These are phyloP conservation scores for Fusarium dimerum DNA, from an alignment of 2,329 filamentous ascomycete genomes.

Conservation along the genomic window DNA sequence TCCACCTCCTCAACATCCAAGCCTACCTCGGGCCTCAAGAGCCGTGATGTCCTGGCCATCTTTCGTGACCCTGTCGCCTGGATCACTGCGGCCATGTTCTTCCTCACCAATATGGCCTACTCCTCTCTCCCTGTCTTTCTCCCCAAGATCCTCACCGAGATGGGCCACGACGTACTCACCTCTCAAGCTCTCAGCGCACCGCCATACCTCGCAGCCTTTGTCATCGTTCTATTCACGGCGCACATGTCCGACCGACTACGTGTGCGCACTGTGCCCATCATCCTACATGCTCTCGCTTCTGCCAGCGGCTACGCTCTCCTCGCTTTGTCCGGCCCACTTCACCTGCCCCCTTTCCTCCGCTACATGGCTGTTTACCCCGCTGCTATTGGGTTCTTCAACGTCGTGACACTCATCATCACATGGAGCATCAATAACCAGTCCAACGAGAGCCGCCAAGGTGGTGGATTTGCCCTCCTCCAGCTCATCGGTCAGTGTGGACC, in stretches of 20 bases:
- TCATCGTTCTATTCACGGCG: constrained; percentile 70
- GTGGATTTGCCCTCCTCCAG: constrained; percentile 79
- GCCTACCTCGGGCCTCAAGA: constrained; percentile 45
- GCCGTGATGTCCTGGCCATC: constrained; percentile 55
- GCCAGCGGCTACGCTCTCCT: constrained; percentile 61
- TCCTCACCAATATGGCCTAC: constrained; percentile 86
- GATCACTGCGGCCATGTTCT: constrained; percentile 80
- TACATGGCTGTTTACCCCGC: constrained; percentile 81
- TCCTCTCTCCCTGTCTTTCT: constrained; percentile 85
- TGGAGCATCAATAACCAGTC: constrained; percentile 89
- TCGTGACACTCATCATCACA: constrained; percentile 80
- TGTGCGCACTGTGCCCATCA: constrained; percentile 65
- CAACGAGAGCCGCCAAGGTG: constrained; percentile 67
- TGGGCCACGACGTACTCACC: constrained; percentile 69
- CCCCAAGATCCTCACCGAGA: constrained; percentile 73
- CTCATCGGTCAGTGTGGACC: constrained; percentile 80
- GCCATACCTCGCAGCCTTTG: constrained; percentile 77
- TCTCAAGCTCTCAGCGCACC: constrained; percentile 81
- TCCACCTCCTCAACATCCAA: constrained; percentile 19
- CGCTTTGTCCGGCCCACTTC: constrained; percentile 53
- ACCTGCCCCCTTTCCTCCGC: constrained; percentile 50
- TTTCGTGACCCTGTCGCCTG: constrained; percentile 49
- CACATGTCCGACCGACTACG: constrained; percentile 68
- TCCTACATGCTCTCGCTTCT: constrained; percentile 69
- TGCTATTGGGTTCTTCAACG: constrained; percentile 77